A percentile compares a stretch with the other conserved stretches of the same genome.
phyloP scores from a whole-genome alignment of 2,329 filamentous ascomycete genomes.

The Cladorrhinum sp. region DNA sequence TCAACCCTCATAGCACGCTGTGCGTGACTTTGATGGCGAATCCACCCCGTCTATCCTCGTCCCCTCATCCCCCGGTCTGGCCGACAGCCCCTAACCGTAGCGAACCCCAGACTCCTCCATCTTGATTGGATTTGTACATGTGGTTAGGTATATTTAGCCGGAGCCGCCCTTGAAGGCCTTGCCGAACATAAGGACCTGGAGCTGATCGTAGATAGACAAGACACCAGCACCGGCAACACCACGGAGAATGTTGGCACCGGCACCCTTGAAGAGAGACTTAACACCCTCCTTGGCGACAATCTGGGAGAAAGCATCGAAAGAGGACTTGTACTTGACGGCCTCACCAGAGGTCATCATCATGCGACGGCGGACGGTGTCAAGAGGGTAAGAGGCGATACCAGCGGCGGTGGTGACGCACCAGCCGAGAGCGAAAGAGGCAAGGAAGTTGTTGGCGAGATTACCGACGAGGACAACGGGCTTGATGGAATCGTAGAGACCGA shows the following conservation, averaged over 20 bases:
- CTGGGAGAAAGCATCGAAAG: conserved; percentile 91
- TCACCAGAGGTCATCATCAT: conserved; percentile 99
- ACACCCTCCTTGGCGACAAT: conserved; percentile 97
- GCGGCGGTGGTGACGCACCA: conserved; percentile 99
- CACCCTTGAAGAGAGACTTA: conserved; percentile 99
- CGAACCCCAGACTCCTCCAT: conserved; percentile 41
- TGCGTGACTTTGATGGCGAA: conserved; percentile 27
- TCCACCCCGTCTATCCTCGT: conserved; percentile 47
- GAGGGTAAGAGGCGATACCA: conserved; percentile 99
- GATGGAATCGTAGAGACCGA: conserved; percentile 99
- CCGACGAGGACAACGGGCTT: conserved; percentile 97
- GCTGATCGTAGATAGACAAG: conserved; percentile 99
- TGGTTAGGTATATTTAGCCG: conserved; percentile 48
- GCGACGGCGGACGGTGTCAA: conserved; percentile 99
- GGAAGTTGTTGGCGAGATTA: conserved; percentile 93
- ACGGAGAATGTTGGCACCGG: conserved; percentile 99
- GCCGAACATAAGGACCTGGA: conserved; percentile 98
- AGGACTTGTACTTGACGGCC: conserved; percentile 99
- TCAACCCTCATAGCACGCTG: conserved; percentile 22
- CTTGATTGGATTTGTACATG: conserved; percentile 35
- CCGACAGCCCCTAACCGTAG: conserved; percentile 26
- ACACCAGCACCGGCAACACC: conserved; percentile 99
- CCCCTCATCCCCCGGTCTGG: conserved; percentile 25
- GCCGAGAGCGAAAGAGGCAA: conserved; percentile 97
- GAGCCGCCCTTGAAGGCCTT: conserved; percentile 88